Conservation (phyloP, 208 protist genomes). For the Sergeia podlipaevii region DNA sequence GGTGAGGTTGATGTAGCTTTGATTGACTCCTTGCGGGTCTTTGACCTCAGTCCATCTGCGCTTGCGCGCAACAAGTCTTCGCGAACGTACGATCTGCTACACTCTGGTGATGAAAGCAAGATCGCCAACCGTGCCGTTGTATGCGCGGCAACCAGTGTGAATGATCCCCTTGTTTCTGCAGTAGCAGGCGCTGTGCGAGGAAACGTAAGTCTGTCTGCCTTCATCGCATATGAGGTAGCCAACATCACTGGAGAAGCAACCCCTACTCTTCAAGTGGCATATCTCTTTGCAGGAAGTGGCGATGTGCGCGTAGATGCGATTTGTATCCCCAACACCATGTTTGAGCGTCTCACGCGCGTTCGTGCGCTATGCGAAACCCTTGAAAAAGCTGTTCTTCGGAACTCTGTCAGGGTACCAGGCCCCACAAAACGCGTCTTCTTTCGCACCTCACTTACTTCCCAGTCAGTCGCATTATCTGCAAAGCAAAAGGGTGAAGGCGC, state of each 20-base stretch:
- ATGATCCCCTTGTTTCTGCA: not conserved
- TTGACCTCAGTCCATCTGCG: constrained; percentile 1
- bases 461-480: too few relatives aligned
- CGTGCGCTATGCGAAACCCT: not conserved
- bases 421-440: not conserved
- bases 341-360: not conserved
- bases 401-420: not conserved
- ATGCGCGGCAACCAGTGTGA: constrained; percentile 15
- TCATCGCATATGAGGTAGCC: constrained; percentile 23
- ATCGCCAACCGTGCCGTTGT: not conserved
- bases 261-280: not conserved
- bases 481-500: too few relatives aligned
- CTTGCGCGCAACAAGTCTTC: not conserved
- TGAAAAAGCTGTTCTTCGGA: not conserved
- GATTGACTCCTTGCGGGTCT: constrained; percentile 6
- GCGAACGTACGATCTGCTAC: not conserved
- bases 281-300: not conserved
- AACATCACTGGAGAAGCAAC: not conserved
- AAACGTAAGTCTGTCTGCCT: constrained; percentile 20
- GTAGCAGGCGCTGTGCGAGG: constrained; percentile 6
- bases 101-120: not conserved
- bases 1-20: not conserved
- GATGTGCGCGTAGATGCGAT: too few relatives aligned
- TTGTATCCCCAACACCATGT: too few relatives aligned
- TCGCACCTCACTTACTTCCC: not conserved